These are phyloP conservation scores for Monosporascus ibericus DNA, from an alignment of 2,329 filamentous ascomycete species.

Conservation along the genomic window DNA sequence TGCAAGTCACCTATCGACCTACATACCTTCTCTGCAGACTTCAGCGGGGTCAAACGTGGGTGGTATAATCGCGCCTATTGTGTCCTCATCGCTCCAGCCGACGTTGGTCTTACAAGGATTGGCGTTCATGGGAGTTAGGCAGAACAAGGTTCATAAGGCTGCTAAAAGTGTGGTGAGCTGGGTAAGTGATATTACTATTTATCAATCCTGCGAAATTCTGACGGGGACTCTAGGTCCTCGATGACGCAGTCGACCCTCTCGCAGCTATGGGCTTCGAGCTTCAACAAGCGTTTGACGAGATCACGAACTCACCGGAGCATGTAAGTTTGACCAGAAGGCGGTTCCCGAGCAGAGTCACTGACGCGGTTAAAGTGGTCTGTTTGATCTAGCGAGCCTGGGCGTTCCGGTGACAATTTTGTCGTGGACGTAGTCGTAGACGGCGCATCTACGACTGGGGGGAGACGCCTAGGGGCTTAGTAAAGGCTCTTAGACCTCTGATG, in stretches of 20 bases:
- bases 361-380: not conserved
- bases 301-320: conserved; percentile 27
- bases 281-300: conserved; percentile 27
- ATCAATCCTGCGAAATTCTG: conserved; percentile 12
- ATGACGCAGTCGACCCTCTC: conserved; percentile 24
- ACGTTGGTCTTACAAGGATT: conserved; percentile 69
- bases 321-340: conserved; percentile 14
- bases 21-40: conserved; percentile 62
- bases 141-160: conserved; percentile 74
- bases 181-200: conserved; percentile 45
- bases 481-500: too few species aligned
- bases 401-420: not conserved
- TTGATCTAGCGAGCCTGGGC: not conserved
- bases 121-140: conserved; percentile 72
- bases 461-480: not conserved
- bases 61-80: conserved; percentile 75
- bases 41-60: conserved; percentile 53
- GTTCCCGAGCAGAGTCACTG: not conserved
- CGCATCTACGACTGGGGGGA: not conserved
- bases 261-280: conserved; percentile 27
- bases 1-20: conserved; percentile 60
- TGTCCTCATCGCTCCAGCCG: conserved; percentile 62
- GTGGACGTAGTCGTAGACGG: not conserved
- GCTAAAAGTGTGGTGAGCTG: conserved; percentile 71
- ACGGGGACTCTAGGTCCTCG: conserved; percentile 28